Evolutionary conservation across 2,329 filamentous ascomycete genomes (phyloP).

Genomic region (Scedosporium aurantiacum): DNA sequence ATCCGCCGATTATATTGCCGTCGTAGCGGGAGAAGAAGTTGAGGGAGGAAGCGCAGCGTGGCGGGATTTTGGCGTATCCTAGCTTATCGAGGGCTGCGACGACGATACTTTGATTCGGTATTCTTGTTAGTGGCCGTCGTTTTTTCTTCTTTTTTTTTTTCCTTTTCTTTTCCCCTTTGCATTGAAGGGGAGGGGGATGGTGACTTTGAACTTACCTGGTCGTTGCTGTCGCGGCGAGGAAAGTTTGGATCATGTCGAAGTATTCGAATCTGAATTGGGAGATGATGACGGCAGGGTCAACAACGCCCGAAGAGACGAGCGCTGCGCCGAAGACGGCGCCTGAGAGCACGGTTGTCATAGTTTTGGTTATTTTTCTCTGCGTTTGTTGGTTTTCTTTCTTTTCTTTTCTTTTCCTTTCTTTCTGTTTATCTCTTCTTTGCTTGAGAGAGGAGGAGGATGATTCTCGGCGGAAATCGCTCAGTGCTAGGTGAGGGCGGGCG

Average conservation of each 20-base stretch:
- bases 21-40: constrained; percentile 45
- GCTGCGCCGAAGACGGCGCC: constrained; percentile 53
- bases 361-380: neutral
- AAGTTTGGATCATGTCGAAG: constrained; percentile 56
- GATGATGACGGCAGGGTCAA: constrained; percentile 47
- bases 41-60: constrained; percentile 39
- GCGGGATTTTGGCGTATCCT: constrained; percentile 30
- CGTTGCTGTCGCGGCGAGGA: constrained; percentile 49
- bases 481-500: no score
- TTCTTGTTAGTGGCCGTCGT: neutral
- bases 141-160: neutral
- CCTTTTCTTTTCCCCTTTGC: neutral
- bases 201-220: constrained; percentile 41
- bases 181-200: neutral
- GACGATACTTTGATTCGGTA: constrained; percentile 23
- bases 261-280: constrained; percentile 49
- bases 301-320: constrained; percentile 48
- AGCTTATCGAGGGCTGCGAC: constrained; percentile 34
- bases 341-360: constrained; percentile 23
- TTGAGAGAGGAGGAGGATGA: neutral
- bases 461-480: neutral
- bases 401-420: neutral
- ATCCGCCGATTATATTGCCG: constrained; percentile 54
- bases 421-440: neutral
- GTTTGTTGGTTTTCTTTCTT: neutral